Conservation (phyloP, 106 monocot species). For the Gastrodia elata region DNA sequence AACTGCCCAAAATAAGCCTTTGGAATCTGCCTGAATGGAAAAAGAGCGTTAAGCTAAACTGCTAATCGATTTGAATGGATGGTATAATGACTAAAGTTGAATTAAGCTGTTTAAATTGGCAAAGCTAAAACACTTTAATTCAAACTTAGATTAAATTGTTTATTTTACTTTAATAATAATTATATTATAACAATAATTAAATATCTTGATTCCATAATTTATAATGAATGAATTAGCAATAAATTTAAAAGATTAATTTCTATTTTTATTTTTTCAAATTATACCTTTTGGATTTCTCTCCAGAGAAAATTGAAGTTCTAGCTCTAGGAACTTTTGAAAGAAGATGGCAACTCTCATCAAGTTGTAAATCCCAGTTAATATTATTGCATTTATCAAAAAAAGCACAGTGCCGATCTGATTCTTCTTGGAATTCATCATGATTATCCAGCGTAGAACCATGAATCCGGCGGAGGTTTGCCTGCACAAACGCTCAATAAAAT, state of each 20-base stretch:
- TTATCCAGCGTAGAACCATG: constrained; percentile 14
- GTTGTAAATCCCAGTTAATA: background rate
- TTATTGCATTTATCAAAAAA: background rate
- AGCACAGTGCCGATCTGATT: background rate
- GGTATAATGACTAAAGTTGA: too few species aligned
- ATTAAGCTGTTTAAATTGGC: too few species aligned
- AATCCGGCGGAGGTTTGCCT: constrained; percentile 16
- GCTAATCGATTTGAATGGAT: too few species aligned
- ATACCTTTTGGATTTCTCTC: constrained; percentile 1
- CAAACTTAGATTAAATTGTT: too few species aligned
- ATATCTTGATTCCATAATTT: too few species aligned
- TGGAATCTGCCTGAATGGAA: too few species aligned
- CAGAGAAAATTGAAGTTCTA: background rate
- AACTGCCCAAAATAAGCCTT: too few species aligned
- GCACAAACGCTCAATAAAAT: background rate
- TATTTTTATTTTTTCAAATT: background rate
- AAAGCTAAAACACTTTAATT: too few species aligned
- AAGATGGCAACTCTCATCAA: background rate
- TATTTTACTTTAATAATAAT: too few species aligned
- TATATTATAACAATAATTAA: too few species aligned
- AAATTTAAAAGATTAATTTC: background rate
- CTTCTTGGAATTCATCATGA: constrained; percentile 10
- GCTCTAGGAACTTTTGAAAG: background rate
- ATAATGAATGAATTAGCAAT: too few species aligned
- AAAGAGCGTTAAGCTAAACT: too few species aligned